Evolutionary conservation across 805 yeast species (phyloP).

Genomic region (Saccharomycopsis fibuligera): DNA sequence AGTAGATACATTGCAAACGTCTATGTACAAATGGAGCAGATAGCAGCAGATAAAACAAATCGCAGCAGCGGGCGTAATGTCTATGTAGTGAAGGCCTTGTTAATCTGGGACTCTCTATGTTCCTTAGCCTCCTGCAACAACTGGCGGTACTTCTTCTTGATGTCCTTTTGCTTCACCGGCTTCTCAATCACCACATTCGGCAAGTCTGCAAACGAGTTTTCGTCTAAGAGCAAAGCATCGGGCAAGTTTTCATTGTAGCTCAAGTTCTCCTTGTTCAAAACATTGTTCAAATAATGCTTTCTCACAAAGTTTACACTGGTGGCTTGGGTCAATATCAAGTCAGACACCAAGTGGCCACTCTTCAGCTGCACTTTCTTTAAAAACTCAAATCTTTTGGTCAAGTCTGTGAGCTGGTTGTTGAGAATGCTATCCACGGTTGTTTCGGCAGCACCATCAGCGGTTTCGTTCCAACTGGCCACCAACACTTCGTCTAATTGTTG

Average conservation of each 20-base stretch:
- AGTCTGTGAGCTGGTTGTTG: conserved; percentile 6
- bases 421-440: conserved; percentile 1
- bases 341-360: conserved; percentile 18
- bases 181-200: conserved; percentile 18
- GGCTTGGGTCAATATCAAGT: conserved; percentile 15
- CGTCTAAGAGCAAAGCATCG: conserved; percentile 16
- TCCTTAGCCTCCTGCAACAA: conserved; percentile 12
- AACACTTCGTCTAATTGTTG: conserved; percentile 13
- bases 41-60: neutral
- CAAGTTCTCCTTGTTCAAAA: conserved; percentile 2
- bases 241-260: conserved; percentile 16
- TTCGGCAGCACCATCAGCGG: neutral
- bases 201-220: conserved; percentile 15
- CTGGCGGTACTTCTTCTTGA: conserved; percentile 10
- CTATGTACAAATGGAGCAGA: neutral
- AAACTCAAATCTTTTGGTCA: conserved; percentile 14
- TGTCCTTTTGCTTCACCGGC: conserved; percentile 7
- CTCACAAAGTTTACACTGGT: conserved; percentile 6
- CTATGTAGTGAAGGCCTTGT: neutral
- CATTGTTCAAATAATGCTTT: conserved; percentile 6
- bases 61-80: neutral
- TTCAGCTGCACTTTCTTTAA: conserved; percentile 15
- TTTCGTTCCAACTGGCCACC: conserved; percentile 12
- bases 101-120: neutral
- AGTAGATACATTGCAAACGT: neutral